These are phyloP conservation scores for Monilinia vaccinii-corymbosi DNA, from an alignment of 2,329 filamentous ascomycete species.

Conservation along the genomic window DNA sequence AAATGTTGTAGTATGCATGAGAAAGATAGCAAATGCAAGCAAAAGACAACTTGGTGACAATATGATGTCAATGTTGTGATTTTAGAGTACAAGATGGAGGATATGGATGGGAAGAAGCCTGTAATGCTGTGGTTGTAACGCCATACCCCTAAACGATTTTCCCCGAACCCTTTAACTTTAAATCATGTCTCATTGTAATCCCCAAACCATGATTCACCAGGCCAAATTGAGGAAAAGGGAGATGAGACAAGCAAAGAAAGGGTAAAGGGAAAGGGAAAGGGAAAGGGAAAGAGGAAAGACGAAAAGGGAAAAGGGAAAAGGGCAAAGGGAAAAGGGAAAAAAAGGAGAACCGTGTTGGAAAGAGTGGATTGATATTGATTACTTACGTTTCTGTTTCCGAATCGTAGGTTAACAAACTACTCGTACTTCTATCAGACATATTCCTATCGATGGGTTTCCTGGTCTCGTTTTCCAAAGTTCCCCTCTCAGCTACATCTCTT, in stretches of 20 bases:
- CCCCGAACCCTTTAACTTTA: not conserved
- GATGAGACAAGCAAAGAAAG: not conserved
- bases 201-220: not conserved
- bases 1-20: not conserved
- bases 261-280: not conserved
- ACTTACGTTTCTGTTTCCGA: constrained; percentile 30
- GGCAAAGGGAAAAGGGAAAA: not conserved
- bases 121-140: not conserved
- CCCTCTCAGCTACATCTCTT: constrained; percentile 27
- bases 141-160: not conserved
- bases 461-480: constrained; percentile 26
- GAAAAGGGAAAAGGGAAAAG: not conserved
- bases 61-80: not conserved
- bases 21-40: not conserved
- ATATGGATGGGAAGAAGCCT: not conserved
- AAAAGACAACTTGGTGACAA: not conserved
- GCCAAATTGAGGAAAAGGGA: not conserved
- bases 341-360: constrained; percentile 7
- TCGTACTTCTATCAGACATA: constrained; percentile 15
- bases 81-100: constrained; percentile 8
- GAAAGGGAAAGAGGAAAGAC: too few relatives aligned
- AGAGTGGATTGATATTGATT: not conserved
- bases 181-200: constrained; percentile 6
- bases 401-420: constrained; percentile 25
- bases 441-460: constrained; percentile 3